phyloP scores from a whole-genome alignment of 192 early-diverging fungal genomes.

The Backusella tuberculispora region DNA sequence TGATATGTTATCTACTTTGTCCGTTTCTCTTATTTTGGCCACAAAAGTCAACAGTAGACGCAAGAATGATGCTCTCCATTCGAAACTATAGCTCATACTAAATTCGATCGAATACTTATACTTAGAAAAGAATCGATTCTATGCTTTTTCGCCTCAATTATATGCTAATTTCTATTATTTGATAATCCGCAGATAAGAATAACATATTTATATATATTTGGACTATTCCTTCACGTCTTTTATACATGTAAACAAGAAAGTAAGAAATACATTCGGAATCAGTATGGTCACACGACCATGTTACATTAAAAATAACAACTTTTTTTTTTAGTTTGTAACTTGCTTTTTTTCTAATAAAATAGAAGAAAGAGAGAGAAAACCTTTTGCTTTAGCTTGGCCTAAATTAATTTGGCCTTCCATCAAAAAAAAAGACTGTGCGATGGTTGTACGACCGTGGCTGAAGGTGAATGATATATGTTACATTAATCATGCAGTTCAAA shows the following conservation, averaged over 20 bases:
- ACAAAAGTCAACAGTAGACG: too few relatives aligned
- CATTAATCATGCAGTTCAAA: not conserved
- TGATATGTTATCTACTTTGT: too few relatives aligned
- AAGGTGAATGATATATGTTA: not conserved
- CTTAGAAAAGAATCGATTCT: too few relatives aligned
- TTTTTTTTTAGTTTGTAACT: not conserved
- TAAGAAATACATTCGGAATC: not conserved
- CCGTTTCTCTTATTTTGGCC: too few relatives aligned
- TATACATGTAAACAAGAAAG: not conserved
- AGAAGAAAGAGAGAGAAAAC: not conserved
- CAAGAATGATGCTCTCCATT: too few relatives aligned
- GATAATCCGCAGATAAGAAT: not conserved
- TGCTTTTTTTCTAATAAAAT: too few relatives aligned
- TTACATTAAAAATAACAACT: not conserved
- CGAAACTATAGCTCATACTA: too few relatives aligned
- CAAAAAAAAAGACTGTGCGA: not conserved
- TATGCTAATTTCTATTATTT: too few relatives aligned
- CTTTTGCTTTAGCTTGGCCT: not conserved
- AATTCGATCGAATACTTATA: too few relatives aligned
- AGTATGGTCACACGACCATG: not conserved
- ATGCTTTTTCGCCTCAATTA: too few relatives aligned
- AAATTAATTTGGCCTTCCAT: not conserved
- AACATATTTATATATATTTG: not conserved
- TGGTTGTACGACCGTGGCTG: constrained; percentile 2
- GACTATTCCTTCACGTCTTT: not conserved